phyloP scores from a whole-genome alignment of 345 rosid species.

The Eucalyptus globulus region DNA sequence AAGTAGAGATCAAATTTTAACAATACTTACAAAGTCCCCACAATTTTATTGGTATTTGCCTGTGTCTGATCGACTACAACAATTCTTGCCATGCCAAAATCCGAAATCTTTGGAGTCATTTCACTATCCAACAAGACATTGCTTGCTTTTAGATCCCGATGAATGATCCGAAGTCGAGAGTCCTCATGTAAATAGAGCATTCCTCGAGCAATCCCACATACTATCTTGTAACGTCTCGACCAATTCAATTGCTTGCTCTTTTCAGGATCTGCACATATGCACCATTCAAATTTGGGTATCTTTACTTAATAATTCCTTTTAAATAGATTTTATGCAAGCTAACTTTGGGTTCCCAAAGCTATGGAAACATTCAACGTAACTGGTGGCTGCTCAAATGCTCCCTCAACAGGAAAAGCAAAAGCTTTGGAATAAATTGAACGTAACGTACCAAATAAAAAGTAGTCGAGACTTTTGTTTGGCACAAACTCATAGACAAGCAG shows the following conservation, averaged over 20 bases:
- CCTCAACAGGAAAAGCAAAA: too few species aligned
- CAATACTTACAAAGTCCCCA: slow-evolving; percentile 9
- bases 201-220: slow-evolving; percentile 1
- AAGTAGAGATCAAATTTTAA: neutral
- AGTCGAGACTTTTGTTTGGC: slow-evolving; percentile 16
- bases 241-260: neutral
- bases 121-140: slow-evolving; percentile 1
- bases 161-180: slow-evolving; percentile 4
- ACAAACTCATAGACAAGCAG: slow-evolving; percentile 19
- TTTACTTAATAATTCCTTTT: too few species aligned
- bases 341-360: too few species aligned
- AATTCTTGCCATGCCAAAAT: too few species aligned
- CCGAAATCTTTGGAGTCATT: neutral
- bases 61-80: neutral
- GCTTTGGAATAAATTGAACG: too few species aligned
- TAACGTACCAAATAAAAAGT: neutral
- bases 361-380: too few species aligned
- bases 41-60: neutral
- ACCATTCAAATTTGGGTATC: neutral
- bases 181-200: slow-evolving; percentile 9
- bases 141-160: slow-evolving; percentile 8
- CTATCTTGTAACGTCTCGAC: slow-evolving; percentile 1
- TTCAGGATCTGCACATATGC: neutral
- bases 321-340: too few species aligned
- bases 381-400: too few species aligned